These are phyloP conservation scores for Coemansia sp. DNA, from an alignment of 192 early-diverging fungal genomes.

Conservation along the genomic window DNA sequence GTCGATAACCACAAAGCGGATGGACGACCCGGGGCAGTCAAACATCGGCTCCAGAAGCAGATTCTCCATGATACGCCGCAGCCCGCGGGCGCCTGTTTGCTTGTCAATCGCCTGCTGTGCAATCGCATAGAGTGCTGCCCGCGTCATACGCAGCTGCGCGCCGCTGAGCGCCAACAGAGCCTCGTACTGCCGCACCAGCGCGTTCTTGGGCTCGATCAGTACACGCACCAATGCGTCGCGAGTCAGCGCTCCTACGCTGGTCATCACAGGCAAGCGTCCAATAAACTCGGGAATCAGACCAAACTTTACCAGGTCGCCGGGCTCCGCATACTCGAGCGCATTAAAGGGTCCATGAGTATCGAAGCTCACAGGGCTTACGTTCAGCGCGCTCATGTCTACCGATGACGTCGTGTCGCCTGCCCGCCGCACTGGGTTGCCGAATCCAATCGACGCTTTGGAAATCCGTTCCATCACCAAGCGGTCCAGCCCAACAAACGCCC, in stretches of 20 bases:
- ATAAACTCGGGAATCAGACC: constrained; percentile 90
- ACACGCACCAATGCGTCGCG: constrained; percentile 71
- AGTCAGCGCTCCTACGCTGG: constrained; percentile 68
- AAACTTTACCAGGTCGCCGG: constrained; percentile 78
- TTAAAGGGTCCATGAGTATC: constrained; percentile 30
- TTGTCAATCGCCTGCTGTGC: constrained; percentile 75
- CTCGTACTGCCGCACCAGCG: constrained; percentile 78
- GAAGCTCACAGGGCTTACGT: constrained; percentile 40
- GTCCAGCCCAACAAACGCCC: constrained; percentile 86
- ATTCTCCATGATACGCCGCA: constrained; percentile 84
- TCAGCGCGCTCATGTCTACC: constrained; percentile 25
- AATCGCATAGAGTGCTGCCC: constrained; percentile 65
- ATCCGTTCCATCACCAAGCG: constrained; percentile 75
- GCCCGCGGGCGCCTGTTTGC: constrained; percentile 83
- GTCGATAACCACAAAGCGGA: constrained; percentile 72
- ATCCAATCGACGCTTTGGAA: constrained; percentile 80
- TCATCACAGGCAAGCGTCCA: constrained; percentile 82
- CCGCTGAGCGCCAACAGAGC: constrained; percentile 68
- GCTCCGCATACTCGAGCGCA: constrained; percentile 66
- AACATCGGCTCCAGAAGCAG: constrained; percentile 79
- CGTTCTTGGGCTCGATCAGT: constrained; percentile 79
- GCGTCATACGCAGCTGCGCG: constrained; percentile 71
- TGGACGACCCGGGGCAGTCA: constrained; percentile 71
- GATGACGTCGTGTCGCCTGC: constrained; percentile 41
- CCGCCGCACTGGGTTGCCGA: constrained; percentile 62